Base-by-base conservation (phyloP, 2,329 filamentous ascomycete genomes). In the Emergomyces orientalis region DNA sequence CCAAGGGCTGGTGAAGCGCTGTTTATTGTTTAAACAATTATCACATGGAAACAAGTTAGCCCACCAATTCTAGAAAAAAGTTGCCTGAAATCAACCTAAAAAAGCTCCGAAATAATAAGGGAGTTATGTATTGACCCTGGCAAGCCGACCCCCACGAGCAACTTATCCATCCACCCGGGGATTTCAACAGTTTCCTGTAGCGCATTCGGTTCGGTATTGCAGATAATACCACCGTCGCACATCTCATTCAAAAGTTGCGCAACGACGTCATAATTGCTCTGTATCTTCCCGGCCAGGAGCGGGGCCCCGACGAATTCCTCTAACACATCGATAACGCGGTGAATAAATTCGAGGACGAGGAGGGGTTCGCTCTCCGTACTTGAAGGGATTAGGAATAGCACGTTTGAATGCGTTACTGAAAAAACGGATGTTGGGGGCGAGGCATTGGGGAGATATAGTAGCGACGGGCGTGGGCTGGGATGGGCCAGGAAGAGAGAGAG, bases 281-380 rank as follows among this genome's bases (percentile, higher is more conserved):
- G 91, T 67, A 99, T 88, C 79, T 94, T 96, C 72, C 84, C 84
- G 25, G 91, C 88, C 63, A 97, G 80, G 58, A 99, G 78, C 17
- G 94, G 94, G 55, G 90, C 87, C 63, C 93, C 92, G 8, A 99
- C 82, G 73, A 97, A 97, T 72, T 97, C 93, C 77, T 97, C 93
- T 41, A 99, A 84, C 14, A 89, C 88, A 80, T 99, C 94, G 71
- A 96, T 86, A 37, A 96, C 84, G 67, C 94, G 88, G 80, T 97
- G 93, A 47, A 99, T 83, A 75, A 97, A 97, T 77, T 97, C 93
- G 67, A 97, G 86, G 47, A 91, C 88, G 5, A 96, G 85, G 8
- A 99, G 83, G 8, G 94, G 91, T 72, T 97, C 92, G 60, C 89
- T 87, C 73, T 99, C 94, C 63, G 85, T 83, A 45, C 91, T 91